These are phyloP conservation scores for Veloboletus limbatus DNA, from an alignment of 1,284 basidiomycete genomes.

Conservation along the genomic window DNA sequence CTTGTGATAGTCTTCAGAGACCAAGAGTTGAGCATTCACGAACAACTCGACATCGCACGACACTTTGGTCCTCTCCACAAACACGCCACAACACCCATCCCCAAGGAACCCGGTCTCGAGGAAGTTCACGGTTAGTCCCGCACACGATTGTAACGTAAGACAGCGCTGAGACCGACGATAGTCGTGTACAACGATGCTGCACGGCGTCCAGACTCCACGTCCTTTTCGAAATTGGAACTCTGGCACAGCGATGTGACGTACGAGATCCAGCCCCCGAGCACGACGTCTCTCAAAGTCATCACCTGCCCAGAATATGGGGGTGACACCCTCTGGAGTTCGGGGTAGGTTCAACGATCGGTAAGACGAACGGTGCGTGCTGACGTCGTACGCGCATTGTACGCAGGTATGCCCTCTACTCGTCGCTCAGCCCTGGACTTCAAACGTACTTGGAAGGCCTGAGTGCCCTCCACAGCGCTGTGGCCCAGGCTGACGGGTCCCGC, in stretches of 20 bases:
- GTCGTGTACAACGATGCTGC: slow-evolving; percentile 70
- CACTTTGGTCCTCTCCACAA: slow-evolving; percentile 80
- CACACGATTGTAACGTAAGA: neutral
- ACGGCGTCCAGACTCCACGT: slow-evolving; percentile 63
- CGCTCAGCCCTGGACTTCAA: slow-evolving; percentile 64
- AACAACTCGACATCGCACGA: slow-evolving; percentile 70
- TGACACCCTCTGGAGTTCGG: slow-evolving; percentile 71
- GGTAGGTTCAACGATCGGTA: slow-evolving; percentile 35
- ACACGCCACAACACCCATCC: slow-evolving; percentile 78
- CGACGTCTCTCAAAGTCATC: slow-evolving; percentile 68
- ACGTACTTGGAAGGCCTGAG: slow-evolving; percentile 62
- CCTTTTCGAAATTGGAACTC: slow-evolving; percentile 76
- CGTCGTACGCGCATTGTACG: neutral
- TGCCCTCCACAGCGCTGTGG: slow-evolving; percentile 67
- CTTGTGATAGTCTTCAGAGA: slow-evolving; percentile 61
- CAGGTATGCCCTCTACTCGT: slow-evolving; percentile 69
- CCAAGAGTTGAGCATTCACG: slow-evolving; percentile 65
- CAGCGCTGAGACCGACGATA: slow-evolving; percentile 24
- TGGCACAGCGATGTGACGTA: slow-evolving; percentile 84
- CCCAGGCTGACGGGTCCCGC: slow-evolving; percentile 64
- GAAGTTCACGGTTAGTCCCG: slow-evolving; percentile 68
- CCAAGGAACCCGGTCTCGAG: slow-evolving; percentile 67
- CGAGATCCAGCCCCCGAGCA: slow-evolving; percentile 71
- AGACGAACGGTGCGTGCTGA: slow-evolving; percentile 2
- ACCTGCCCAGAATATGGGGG: slow-evolving; percentile 63